Base-by-base conservation (phyloP, 1,139 yeast species). In the Yamadazyma sp. region DNA sequence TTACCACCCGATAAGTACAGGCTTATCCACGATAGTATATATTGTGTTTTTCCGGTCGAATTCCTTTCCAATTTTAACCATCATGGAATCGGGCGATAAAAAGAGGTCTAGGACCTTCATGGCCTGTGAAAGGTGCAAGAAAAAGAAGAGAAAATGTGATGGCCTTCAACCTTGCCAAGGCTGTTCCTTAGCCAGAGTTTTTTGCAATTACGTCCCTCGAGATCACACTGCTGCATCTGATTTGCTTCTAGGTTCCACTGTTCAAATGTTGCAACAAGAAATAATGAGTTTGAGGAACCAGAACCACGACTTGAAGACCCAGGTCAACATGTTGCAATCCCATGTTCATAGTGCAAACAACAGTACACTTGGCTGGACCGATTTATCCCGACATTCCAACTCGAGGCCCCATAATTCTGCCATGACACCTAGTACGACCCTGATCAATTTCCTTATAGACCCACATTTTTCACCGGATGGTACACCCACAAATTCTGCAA, bases 111-210 rank as follows among this genome's bases (percentile, higher is more conserved):
- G 46, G 18, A 42, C 40, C n/a, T 27, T 31, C 9, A 34, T 32
- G 12, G 46, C 46, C 2, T 43, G 46, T 36, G 46, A 38, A 5
- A 17, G 49, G 26, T 47, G 51, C 27, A 44, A 44, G 39, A 38
- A 26, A 18, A 35, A 41, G 30, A 47, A 47, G 37, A 22, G 45
- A 35, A 48, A 39, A 36, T 47, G 51, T 42, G 45, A 47, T 32
- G 49, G 49, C 3, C 16, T 15, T 5, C 20, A 31, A 0, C 46
- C 49, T 4, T 47, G 51, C 25, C 29, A 22, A 4, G 36, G 36
- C 8, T 47, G 51, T 26, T 7, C 7, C 7, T 31, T 37, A 18
- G 30, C 45, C 2, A 22, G 20, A 3, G 8, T 29, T 6, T 24
- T 10, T 4, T 47, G 50, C 32, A 38, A 27, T 14, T 36, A 33